Conservation (phyloP, 31 red algal species). For the Odonthalia washingtoniensis region DNA sequence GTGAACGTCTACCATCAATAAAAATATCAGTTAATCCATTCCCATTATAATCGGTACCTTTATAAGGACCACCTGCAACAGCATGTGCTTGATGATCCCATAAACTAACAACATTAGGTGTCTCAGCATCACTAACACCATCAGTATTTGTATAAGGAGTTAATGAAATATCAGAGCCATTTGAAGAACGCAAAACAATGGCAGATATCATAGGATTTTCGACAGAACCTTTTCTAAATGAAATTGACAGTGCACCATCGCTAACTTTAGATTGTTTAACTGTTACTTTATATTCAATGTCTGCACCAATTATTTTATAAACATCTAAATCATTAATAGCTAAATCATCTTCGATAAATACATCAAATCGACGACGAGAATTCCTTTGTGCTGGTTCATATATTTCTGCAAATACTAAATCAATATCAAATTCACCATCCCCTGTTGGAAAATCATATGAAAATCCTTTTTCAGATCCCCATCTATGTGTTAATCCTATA, state of each 20-base stretch:
- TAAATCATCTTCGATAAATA: conserved; percentile 41
- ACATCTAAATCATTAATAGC: conserved; percentile 57
- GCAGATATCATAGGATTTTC: conserved; percentile 68
- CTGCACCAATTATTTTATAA: conserved; percentile 40
- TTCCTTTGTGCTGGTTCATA: neutral
- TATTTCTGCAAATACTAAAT: conserved; percentile 70
- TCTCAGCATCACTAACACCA: conserved; percentile 1
- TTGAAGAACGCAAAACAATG: conserved; percentile 31
- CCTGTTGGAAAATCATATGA: conserved; percentile 49
- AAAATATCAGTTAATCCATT: conserved; percentile 14
- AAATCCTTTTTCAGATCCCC: conserved; percentile 41
- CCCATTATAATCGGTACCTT: conserved; percentile 56
- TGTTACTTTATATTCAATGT: conserved; percentile 33
- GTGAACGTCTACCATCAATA: conserved; percentile 59
- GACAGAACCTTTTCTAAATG: conserved; percentile 25
- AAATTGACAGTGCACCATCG: conserved; percentile 40
- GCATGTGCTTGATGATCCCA: conserved; percentile 76
- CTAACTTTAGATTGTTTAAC: conserved; percentile 23
- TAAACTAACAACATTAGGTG: neutral
- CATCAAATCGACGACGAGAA: conserved; percentile 49
- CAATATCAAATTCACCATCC: conserved; percentile 36
- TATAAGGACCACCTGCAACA: conserved; percentile 59
- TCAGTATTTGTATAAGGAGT: conserved; percentile 10
- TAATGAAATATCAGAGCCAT: conserved; percentile 49
- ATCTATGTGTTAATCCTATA: conserved; percentile 34